phyloP scores from a whole-genome alignment of 108 stramenopile species.

The Aurantiochytrium sp. region DNA sequence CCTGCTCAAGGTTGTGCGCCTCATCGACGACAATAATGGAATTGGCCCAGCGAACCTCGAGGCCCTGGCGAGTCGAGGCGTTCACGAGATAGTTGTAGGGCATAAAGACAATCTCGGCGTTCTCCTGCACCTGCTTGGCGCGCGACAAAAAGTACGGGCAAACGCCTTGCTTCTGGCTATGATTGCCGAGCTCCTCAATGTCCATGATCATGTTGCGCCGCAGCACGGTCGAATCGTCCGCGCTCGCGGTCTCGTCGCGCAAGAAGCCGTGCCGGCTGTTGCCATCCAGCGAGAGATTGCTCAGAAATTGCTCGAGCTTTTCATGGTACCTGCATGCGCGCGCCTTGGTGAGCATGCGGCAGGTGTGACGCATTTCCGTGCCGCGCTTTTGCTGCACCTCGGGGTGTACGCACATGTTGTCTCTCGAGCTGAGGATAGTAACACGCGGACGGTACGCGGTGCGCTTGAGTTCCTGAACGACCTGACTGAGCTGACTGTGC shows the following conservation, averaged over 20 bases:
- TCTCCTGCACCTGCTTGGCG: constrained; percentile 54
- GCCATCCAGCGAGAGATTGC: constrained; percentile 36
- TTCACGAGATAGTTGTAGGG: constrained; percentile 99
- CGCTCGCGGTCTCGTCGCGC: constrained; percentile 47
- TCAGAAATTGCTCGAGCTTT: constrained; percentile 36
- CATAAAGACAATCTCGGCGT: constrained; percentile 84
- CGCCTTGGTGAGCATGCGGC: constrained; percentile 67
- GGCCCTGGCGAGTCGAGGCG: constrained; percentile 67
- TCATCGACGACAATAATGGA: constrained; percentile 93
- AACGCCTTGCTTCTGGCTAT: constrained; percentile 69
- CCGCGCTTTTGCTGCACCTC: constrained; percentile 70
- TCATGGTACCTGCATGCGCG: constrained; percentile 30
- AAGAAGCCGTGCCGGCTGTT: constrained; percentile 57
- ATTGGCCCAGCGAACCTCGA: constrained; percentile 73
- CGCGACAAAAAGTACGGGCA: constrained; percentile 92
- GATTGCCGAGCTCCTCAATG: constrained; percentile 84
- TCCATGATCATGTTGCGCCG: constrained; percentile 61
- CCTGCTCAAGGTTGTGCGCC: constrained; percentile 96
- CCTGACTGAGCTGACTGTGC: constrained; percentile 92
- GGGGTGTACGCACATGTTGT: constrained; percentile 94
- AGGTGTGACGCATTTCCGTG: constrained; percentile 73
- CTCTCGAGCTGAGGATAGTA: constrained; percentile 84
- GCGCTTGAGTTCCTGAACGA: constrained; percentile 81
- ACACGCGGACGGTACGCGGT: constrained; percentile 85
- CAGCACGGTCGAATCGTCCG: constrained; percentile 48